Evolutionary conservation across 306 rosid genomes (phyloP).

Genomic region (Ochetophila trinervis): DNA sequence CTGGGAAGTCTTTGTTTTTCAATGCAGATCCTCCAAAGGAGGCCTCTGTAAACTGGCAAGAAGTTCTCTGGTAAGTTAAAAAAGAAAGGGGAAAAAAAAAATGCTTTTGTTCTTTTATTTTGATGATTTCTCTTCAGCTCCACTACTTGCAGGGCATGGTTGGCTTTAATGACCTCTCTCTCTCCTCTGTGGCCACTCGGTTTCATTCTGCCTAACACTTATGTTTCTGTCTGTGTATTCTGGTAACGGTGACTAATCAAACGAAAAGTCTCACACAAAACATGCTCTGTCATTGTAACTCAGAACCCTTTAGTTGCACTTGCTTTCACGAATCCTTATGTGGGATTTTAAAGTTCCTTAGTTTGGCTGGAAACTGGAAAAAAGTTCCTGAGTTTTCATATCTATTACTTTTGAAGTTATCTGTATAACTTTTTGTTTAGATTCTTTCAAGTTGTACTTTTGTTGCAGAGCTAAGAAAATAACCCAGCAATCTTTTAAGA

Average conservation of each 20-base stretch:
- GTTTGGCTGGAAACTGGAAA: slow-evolving; percentile 4
- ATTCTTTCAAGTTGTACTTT: slow-evolving; percentile 20
- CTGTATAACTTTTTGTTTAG: slow-evolving; percentile 27
- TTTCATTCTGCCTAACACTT: background rate
- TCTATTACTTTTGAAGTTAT: slow-evolving; percentile 25
- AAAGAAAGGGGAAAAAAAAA: background rate
- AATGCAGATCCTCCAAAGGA: background rate
- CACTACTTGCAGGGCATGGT: slow-evolving; percentile 15
- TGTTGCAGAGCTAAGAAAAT: slow-evolving; percentile 8
- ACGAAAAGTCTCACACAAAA: slow-evolving; percentile 4
- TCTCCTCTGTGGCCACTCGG: background rate
- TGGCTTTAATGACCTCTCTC: slow-evolving; percentile 10
- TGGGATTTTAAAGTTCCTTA: slow-evolving; percentile 25
- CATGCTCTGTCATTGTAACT: slow-evolving; percentile 25
- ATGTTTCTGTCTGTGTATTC: background rate
- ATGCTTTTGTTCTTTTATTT: slow-evolving; percentile 4
- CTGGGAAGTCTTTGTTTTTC: slow-evolving; percentile 9
- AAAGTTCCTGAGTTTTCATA: slow-evolving; percentile 36
- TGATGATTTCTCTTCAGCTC: slow-evolving; percentile 7
- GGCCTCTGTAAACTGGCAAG: slow-evolving; percentile 4
- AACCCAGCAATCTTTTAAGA: slow-evolving; percentile 2
- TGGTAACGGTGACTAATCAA: background rate
- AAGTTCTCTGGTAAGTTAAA: slow-evolving; percentile 32
- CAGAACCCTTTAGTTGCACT: slow-evolving; percentile 30
- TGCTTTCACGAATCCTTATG: slow-evolving; percentile 18